Evolutionary conservation across 352 stramenopile genomes (phyloP).

Genomic region (Stephanocyclus meneghinianus): DNA sequence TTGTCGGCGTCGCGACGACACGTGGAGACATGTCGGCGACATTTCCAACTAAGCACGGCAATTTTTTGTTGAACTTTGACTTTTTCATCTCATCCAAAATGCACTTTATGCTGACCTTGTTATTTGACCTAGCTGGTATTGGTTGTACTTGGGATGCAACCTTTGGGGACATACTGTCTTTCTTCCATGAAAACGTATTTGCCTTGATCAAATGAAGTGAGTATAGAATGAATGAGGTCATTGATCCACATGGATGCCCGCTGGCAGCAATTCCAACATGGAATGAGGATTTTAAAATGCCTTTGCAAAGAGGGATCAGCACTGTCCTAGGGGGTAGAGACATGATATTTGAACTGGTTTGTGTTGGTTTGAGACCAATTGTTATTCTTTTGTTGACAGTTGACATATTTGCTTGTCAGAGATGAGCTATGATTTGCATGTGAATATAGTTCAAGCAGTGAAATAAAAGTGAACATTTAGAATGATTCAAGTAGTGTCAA

Average conservation of each 20-base stretch:
- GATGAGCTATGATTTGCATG: too few relatives aligned
- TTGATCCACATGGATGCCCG: conserved; percentile 13
- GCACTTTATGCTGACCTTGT: conserved; percentile 11
- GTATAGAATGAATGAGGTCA: conserved; percentile 6
- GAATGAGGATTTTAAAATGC: conserved; percentile 6
- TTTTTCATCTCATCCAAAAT: conserved; percentile 12
- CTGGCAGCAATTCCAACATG: conserved; percentile 7
- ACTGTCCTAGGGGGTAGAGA: not conserved
- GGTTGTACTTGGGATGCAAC: not conserved
- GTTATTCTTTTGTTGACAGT: not conserved
- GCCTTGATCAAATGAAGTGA: conserved; percentile 21
- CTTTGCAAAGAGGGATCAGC: conserved; percentile 3
- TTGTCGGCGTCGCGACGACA: too few relatives aligned
- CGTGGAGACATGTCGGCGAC: too few relatives aligned
- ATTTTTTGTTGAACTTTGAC: conserved; percentile 23
- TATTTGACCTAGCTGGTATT: conserved; percentile 20
- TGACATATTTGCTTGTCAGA: not conserved
- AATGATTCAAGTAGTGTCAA: too few relatives aligned
- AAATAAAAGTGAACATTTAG: too few relatives aligned
- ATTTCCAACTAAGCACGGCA: too few relatives aligned
- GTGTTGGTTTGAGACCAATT: conserved; percentile 15
- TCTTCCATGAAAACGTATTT: conserved; percentile 18
- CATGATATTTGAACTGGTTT: conserved; percentile 14
- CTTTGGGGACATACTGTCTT: conserved; percentile 16
- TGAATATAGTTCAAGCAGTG: too few relatives aligned